These are phyloP conservation scores for Lithocarpus polystachyus DNA, from an alignment of 306 rosid species.

Conservation along the genomic window DNA sequence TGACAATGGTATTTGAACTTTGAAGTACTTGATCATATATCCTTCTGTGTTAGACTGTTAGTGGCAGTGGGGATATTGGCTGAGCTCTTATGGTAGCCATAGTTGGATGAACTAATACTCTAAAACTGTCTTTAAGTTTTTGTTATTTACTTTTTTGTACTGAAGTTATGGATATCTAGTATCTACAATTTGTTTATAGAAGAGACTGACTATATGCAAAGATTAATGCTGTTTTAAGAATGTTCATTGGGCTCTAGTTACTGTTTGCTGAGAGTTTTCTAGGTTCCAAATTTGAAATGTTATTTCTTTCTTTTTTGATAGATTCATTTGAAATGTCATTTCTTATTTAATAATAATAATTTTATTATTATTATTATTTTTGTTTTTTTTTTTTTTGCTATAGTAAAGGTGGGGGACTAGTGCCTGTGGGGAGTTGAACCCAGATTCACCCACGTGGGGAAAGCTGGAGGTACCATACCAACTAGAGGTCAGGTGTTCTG, in stretches of 20 bases:
- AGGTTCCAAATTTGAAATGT: background rate
- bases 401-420: no score
- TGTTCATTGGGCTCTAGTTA: background rate
- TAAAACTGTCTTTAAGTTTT: background rate
- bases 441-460: no score
- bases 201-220: background rate
- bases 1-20: background rate
- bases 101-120: background rate
- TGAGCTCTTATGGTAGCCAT: background rate
- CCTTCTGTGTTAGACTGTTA: background rate
- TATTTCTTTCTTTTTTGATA: background rate
- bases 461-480: no score
- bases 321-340: background rate
- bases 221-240: background rate
- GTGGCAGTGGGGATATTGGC: background rate
- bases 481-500: background rate
- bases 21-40: background rate
- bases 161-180: background rate
- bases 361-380: no score
- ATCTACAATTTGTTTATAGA: background rate
- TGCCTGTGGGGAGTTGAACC: no score
- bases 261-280: background rate
- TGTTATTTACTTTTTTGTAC: background rate
- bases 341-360: no score
- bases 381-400: no score